A percentile compares a stretch with the other conserved stretches of the same genome.
These are phyloP conservation scores for Fusarium verticillioides DNA, from an alignment of 2,329 filamentous ascomycete species.

Conservation along the genomic window DNA sequence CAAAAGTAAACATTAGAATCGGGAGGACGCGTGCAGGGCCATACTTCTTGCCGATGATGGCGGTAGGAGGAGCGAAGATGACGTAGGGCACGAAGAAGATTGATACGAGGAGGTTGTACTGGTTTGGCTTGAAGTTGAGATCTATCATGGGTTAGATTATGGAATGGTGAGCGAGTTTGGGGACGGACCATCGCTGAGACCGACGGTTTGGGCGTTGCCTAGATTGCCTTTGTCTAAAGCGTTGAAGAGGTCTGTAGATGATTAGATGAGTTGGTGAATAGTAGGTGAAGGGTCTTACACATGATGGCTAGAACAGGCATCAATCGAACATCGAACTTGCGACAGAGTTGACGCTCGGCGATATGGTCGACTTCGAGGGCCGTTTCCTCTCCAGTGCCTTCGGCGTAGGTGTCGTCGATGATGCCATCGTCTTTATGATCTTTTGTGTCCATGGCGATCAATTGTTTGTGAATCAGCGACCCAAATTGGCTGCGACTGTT, in stretches of 20 bases:
- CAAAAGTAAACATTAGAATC: slow-evolving; percentile 11
- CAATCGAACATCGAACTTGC: slow-evolving; percentile 3
- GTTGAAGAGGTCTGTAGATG: neutral
- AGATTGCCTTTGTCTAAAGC: slow-evolving; percentile 13
- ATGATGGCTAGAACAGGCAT: slow-evolving; percentile 16
- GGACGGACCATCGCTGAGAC: neutral
- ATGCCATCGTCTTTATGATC: slow-evolving; percentile 8
- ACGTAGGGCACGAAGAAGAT: slow-evolving; percentile 24
- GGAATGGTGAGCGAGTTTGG: accelerated
- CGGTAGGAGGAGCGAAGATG: slow-evolving; percentile 3
- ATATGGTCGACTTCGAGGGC: slow-evolving; percentile 8
- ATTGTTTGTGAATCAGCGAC: accelerated
- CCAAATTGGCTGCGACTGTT: neutral
- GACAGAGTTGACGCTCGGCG: slow-evolving; percentile 8
- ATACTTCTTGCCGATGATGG: slow-evolving; percentile 15
- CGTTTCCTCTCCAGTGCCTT: neutral
- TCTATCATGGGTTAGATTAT: neutral
- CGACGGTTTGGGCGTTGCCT: slow-evolving; percentile 15
- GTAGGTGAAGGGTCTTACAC: neutral
- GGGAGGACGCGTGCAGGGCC: slow-evolving; percentile 1
- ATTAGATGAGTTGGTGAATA: accelerated
- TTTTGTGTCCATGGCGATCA: neutral
- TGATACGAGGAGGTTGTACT: slow-evolving; percentile 16
- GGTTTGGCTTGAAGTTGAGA: slow-evolving; percentile 13
- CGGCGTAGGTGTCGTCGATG: slow-evolving; percentile 1